phyloP scores from a whole-genome alignment of 352 stramenopile genomes.

The Pythium phragmitis region DNA sequence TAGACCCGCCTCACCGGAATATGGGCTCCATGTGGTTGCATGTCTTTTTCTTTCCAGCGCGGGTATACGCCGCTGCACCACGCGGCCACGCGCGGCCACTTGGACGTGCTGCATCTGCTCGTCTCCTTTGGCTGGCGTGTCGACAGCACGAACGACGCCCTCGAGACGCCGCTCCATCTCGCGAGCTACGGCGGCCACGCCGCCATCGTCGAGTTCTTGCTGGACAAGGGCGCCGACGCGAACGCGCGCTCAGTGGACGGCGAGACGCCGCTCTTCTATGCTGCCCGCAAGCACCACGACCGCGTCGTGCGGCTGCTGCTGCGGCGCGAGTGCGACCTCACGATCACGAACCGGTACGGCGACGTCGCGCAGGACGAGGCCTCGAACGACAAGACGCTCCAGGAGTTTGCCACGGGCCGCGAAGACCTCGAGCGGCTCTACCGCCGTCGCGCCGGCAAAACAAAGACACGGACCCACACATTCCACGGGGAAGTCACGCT shows the following conservation, averaged over 20 bases:
- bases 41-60: constrained; percentile 25
- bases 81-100: constrained; percentile 58
- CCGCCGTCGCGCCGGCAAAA: neutral
- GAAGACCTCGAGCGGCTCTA: constrained; percentile 45
- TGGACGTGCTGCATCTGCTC: constrained; percentile 64
- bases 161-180: constrained; percentile 72
- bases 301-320: constrained; percentile 62
- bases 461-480: neutral
- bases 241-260: constrained; percentile 49
- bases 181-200: constrained; percentile 60
- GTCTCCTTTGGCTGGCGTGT: constrained; percentile 64
- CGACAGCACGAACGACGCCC: constrained; percentile 41
- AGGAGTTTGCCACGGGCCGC: constrained; percentile 52
- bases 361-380: constrained; percentile 72
- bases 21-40: no score
- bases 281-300: constrained; percentile 62
- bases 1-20: no score
- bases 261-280: constrained; percentile 78
- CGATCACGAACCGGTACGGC: constrained; percentile 53
- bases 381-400: constrained; percentile 42
- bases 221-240: constrained; percentile 57
- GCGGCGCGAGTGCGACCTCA: constrained; percentile 58
- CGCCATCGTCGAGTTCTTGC: constrained; percentile 51
- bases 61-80: constrained; percentile 73
- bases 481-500: constrained; percentile 26